These are phyloP conservation scores for Cystobasidium ongulense DNA, from an alignment of 768 basidiomycete species.

Conservation along the genomic window DNA sequence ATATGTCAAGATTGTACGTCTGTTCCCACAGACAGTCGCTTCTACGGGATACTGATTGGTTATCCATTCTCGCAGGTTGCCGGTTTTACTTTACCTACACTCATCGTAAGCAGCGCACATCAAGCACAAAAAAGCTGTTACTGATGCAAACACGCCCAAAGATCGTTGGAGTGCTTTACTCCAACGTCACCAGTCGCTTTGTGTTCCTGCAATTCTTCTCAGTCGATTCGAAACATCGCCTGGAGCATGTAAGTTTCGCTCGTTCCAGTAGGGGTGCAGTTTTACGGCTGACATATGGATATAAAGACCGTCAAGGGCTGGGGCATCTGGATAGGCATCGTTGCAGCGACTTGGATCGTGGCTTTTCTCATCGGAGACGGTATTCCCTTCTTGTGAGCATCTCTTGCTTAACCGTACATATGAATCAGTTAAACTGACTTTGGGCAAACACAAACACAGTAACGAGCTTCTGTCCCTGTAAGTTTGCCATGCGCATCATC, in stretches of 20 bases:
- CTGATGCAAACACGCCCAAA: neutral
- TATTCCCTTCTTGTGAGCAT: conserved; percentile 38
- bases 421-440: neutral
- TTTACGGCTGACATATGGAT: neutral
- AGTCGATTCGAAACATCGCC: conserved; percentile 35
- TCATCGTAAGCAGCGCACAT: conserved; percentile 26
- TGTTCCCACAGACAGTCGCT: neutral
- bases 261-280: neutral
- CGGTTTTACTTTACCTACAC: conserved; percentile 39
- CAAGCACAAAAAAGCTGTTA: neutral
- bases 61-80: conserved; percentile 10
- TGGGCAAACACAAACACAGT: neutral
- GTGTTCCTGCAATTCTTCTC: conserved; percentile 41
- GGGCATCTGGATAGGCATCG: conserved; percentile 38
- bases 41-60: neutral
- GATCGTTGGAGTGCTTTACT: conserved; percentile 36
- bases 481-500: neutral
- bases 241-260: conserved; percentile 27
- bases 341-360: conserved; percentile 37
- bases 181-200: conserved; percentile 39
- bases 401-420: neutral
- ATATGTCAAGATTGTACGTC: conserved; percentile 34
- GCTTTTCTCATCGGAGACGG: conserved; percentile 35
- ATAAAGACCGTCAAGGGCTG: conserved; percentile 37
- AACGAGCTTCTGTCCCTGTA: conserved; percentile 7